phyloP scores from a whole-genome alignment of 2,329 filamentous ascomycete species.

The Colletotrichum cordylinicola region DNA sequence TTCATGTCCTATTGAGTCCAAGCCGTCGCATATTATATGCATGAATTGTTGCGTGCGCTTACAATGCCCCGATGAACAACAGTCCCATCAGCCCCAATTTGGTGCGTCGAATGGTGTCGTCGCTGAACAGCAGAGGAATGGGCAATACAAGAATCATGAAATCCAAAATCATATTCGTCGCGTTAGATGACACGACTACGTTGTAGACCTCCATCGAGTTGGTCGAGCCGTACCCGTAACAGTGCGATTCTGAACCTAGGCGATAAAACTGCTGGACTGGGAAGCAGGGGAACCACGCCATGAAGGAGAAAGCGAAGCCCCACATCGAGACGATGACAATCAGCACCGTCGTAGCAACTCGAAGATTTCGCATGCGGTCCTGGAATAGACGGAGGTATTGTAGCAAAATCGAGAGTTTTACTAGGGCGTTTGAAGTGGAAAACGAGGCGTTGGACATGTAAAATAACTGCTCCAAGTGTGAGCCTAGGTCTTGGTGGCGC shows the following conservation, averaged over 20 bases:
- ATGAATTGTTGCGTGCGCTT: background rate
- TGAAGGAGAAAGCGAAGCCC: background rate
- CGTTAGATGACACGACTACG: background rate
- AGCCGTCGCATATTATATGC: too few relatives aligned
- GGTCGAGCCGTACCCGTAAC: slow-evolving; percentile 7
- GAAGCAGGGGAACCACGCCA: slow-evolving; percentile 14
- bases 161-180: slow-evolving; percentile 3
- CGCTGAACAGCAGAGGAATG: background rate
- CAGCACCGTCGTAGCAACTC: background rate
- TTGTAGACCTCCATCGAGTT: background rate
- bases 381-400: slow-evolving; percentile 4
- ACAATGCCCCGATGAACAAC: background rate
- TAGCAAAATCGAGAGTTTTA: background rate
- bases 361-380: background rate
- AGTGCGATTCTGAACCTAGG: background rate
- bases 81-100: background rate
- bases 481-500: background rate
- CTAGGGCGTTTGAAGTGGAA: background rate
- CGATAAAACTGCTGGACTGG: slow-evolving; percentile 1
- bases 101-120: background rate
- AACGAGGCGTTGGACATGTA: slow-evolving; percentile 7
- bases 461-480: background rate
- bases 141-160: slow-evolving; percentile 8
- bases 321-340: background rate
- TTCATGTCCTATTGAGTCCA: background rate